Evolutionary conservation across 768 basidiomycete genomes (phyloP).

Genomic region (Tulasnella sp.): DNA sequence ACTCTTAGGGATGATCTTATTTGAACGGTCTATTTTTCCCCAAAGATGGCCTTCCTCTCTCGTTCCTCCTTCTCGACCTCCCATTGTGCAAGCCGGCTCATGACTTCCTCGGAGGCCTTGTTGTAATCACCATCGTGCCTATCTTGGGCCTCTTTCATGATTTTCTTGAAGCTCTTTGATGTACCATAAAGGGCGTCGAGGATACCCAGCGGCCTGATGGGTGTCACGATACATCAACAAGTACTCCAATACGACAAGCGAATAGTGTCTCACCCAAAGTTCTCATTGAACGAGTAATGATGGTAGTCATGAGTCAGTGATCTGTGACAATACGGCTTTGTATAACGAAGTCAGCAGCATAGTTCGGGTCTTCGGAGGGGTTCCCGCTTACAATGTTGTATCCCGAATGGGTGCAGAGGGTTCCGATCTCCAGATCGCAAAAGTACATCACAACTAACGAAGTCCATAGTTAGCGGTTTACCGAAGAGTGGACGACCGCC

Average conservation of each 20-base stretch:
- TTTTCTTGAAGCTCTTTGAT: slow-evolving; percentile 19
- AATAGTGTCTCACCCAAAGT: slow-evolving; percentile 15
- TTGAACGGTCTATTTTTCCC: not conserved
- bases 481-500: too few relatives aligned
- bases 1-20: too few relatives aligned
- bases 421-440: slow-evolving; percentile 16
- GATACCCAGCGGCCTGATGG: slow-evolving; percentile 14
- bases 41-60: slow-evolving; percentile 1
- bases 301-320: slow-evolving; percentile 20
- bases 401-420: slow-evolving; percentile 20
- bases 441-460: slow-evolving; percentile 27
- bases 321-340: slow-evolving; percentile 17
- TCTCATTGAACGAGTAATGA: slow-evolving; percentile 25
- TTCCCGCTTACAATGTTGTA: slow-evolving; percentile 24
- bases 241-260: too few relatives aligned
- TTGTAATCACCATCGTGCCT: slow-evolving; percentile 19
- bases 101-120: slow-evolving; percentile 14
- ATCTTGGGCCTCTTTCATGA: slow-evolving; percentile 23
- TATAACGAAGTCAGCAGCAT: not conserved
- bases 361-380: not conserved
- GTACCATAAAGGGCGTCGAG: slow-evolving; percentile 26
- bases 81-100: slow-evolving; percentile 18
- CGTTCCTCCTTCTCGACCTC: slow-evolving; percentile 21
- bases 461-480: not conserved
- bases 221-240: not conserved